phyloP scores from a whole-genome alignment of 2,329 filamentous ascomycete genomes.

The Botrytis aclada region DNA sequence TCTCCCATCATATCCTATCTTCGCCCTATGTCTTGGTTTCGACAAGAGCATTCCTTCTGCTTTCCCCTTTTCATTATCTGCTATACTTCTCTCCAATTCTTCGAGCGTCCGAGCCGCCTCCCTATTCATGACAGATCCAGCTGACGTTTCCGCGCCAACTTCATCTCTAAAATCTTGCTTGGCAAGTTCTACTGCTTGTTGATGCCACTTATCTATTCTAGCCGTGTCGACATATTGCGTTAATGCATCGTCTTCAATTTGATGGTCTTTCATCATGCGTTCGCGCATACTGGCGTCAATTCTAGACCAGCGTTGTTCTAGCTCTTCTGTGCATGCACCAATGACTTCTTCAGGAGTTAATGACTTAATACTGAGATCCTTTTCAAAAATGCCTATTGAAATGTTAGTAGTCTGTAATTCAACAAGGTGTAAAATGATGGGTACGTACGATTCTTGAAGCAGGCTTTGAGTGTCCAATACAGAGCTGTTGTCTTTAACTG shows the following conservation, averaged over 20 bases:
- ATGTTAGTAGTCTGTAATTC: slow-evolving; percentile 10
- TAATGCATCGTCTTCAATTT: slow-evolving; percentile 67
- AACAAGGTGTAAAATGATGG: slow-evolving; percentile 32
- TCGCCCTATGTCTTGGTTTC: slow-evolving; percentile 28
- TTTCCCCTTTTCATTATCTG: slow-evolving; percentile 32
- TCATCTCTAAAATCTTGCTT: slow-evolving; percentile 40
- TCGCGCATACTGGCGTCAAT: slow-evolving; percentile 62
- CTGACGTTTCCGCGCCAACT: slow-evolving; percentile 31
- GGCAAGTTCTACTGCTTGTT: slow-evolving; percentile 41
- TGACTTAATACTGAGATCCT: slow-evolving; percentile 44
- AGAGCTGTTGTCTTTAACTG: slow-evolving; percentile 64
- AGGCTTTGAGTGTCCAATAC: slow-evolving; percentile 63
- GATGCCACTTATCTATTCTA: slow-evolving; percentile 68
- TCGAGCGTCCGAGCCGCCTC: slow-evolving; percentile 26
- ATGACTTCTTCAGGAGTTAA: slow-evolving; percentile 52
- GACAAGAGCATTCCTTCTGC: slow-evolving; percentile 30
- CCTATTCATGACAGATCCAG: slow-evolving; percentile 29
- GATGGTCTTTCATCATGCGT: slow-evolving; percentile 68
- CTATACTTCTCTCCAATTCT: slow-evolving; percentile 33
- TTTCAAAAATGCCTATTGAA: slow-evolving; percentile 40
- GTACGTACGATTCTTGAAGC: slow-evolving; percentile 59
- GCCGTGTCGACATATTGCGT: slow-evolving; percentile 63
- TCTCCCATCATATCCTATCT: slow-evolving; percentile 26
- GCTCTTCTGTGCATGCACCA: slow-evolving; percentile 58
- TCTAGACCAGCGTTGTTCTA: slow-evolving; percentile 58